Percentiles rank a stretch among this genome's conserved stretches.
These are phyloP conservation scores for Solanum microdontum DNA, from an alignment of 257 asterid genomes.

Conservation along the genomic window DNA sequence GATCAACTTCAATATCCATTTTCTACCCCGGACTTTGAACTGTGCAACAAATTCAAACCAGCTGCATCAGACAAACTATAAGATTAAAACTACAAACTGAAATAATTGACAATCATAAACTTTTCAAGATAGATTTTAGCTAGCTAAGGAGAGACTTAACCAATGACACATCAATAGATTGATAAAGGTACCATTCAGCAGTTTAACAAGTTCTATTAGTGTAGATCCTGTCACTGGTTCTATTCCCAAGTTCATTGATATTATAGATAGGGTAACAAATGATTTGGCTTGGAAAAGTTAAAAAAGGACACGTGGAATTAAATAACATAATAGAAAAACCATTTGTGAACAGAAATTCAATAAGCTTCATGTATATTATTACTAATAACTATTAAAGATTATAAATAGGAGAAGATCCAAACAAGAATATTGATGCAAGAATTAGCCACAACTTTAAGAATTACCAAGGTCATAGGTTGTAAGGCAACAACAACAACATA, in stretches of 20 bases:
- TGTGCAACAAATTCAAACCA: not conserved
- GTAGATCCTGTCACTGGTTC: not conserved
- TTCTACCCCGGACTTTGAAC: not conserved
- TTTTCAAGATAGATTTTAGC: not conserved
- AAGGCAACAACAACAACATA: not conserved
- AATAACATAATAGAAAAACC: not conserved
- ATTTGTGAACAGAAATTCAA: not conserved
- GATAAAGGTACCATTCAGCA: not conserved
- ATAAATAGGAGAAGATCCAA: not conserved
- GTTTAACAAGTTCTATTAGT: not conserved
- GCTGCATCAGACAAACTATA: not conserved
- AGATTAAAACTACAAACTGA: not conserved
- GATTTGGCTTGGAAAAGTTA: not conserved
- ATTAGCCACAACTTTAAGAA: not conserved
- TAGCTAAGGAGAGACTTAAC: not conserved
- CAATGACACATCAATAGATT: not conserved
- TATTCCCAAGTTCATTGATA: not conserved
- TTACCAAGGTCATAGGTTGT: not conserved
- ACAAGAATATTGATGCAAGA: not conserved
- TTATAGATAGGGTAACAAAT: not conserved
- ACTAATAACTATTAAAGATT: not conserved
- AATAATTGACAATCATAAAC: not conserved
- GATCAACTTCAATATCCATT: conserved; percentile 53
- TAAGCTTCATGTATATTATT: not conserved
- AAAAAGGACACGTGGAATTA: not conserved